Base-by-base conservation (phyloP, 495 filamentous ascomycete species). In the Hypoxylon lenormandii region DNA sequence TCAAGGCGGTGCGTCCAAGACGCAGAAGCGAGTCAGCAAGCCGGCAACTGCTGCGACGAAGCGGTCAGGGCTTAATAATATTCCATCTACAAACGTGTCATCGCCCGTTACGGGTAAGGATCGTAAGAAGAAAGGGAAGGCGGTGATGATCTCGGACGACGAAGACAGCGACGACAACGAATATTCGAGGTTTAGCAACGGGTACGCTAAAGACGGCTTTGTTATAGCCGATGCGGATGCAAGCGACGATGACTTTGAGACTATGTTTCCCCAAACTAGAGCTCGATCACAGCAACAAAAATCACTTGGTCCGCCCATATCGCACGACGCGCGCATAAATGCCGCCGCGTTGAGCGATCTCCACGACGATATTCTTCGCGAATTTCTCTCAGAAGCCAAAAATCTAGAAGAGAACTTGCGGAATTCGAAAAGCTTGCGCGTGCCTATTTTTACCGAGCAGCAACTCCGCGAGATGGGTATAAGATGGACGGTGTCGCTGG, bases 381-480 rank as follows among this genome's bases (percentile, higher is more conserved):
- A 83, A 53, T 88, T 97, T 50, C 83, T 96, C 10, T 83, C 89
- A 12, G 84, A 89, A n/a, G 94, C 92, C 0, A 90, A 89, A 74
- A 73, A 81, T 21, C 70, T 87, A 38, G 87, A 90, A 66, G 85
- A 89, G 65, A 82, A 88, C 55, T 79, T 97, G 22, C 84, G 92
- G 56, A 83, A 89, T 47, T 78, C 82, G 8, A 89, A 88, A 40
- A 74, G 79, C 10, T 80, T 92, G 16, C 87, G 89, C 10, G 82
- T 84, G 50, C 89, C 91, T 2, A 76, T 86, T 21, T 98, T 98
- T 75, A 89, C 89, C 0, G 92, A 97, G 70, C 84, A 83, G 23
- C 81, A 92, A 1, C 80, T 96, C 52, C 89, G 93, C 22, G 89
- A 92, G 71, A 97, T 98, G 90, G 92, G 87, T 4, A 90, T 97